These are phyloP conservation scores for Psophocarpus tetragonolobus DNA, from an alignment of 306 rosid genomes.

Conservation along the genomic window DNA sequence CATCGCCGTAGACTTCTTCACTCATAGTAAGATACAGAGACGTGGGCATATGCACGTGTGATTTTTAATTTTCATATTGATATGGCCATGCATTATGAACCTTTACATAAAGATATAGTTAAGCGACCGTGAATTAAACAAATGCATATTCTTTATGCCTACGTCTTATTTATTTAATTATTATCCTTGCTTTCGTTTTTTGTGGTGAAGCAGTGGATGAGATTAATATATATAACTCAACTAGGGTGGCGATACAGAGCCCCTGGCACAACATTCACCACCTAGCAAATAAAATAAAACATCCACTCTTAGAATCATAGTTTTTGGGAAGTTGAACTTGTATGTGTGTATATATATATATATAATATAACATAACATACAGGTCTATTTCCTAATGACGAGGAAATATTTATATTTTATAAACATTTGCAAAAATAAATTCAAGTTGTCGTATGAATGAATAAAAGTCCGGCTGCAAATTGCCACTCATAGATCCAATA, in stretches of 20 bases:
- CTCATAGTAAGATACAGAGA: neutral
- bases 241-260: slow-evolving; percentile 24
- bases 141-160: neutral
- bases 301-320: neutral
- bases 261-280: slow-evolving; percentile 31
- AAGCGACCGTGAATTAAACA: neutral
- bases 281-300: neutral
- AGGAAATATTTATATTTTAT: slow-evolving; percentile 5
- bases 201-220: neutral
- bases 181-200: no score
- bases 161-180: neutral
- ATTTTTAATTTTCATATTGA: neutral
- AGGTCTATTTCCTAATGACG: neutral
- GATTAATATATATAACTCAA: neutral
- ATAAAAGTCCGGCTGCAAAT: neutral
- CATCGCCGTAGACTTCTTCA: no score
- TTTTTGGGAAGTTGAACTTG: slow-evolving; percentile 5
- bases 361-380: no score
- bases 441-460: neutral
- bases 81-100: neutral
- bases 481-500: neutral
- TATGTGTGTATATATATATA: no score
- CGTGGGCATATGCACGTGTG: neutral
- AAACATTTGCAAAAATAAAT: neutral
- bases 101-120: neutral